phyloP scores from a whole-genome alignment of 177 flowering plant species.

The Vitis hybrid region DNA sequence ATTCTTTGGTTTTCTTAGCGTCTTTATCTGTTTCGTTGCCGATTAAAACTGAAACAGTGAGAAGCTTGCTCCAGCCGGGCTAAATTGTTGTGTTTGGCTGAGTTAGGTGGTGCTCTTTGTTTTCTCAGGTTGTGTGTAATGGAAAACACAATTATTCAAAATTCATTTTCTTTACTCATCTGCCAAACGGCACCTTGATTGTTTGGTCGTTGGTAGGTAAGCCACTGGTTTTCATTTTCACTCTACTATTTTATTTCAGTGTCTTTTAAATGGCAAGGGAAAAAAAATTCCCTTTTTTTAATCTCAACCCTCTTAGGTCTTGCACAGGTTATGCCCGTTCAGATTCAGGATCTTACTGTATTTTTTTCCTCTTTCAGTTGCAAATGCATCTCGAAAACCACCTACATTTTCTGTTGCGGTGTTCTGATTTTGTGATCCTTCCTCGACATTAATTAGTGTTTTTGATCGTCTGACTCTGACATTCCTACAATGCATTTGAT shows the following conservation, averaged over 20 bases:
- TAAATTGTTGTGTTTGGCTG: no score
- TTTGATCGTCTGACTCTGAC: no score
- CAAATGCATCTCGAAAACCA: neutral
- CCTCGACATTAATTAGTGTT: no score
- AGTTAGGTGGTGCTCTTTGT: neutral
- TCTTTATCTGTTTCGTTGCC: no score
- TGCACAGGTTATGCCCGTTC: no score
- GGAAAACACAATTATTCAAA: no score
- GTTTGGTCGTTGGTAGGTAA: constrained; percentile 27
- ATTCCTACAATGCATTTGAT: no score
- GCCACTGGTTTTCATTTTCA: constrained; percentile 9
- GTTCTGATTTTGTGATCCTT: neutral
- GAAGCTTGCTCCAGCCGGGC: no score
- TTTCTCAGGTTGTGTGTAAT: neutral
- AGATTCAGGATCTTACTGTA: no score
- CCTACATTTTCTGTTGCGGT: neutral
- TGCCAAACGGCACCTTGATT: constrained; percentile 10
- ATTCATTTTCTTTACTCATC: constrained; percentile 2
- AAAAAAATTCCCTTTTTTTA: neutral
- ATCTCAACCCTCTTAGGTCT: no score
- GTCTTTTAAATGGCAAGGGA: neutral
- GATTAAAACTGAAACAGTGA: no score
- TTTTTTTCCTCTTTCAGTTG: neutral
- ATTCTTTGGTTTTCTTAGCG: no score
- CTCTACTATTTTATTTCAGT: neutral